A percentile compares a stretch with the other conserved stretches of the same genome.
phyloP scores from a whole-genome alignment of 192 early-diverging fungal genomes.

The Dispira simplex region DNA sequence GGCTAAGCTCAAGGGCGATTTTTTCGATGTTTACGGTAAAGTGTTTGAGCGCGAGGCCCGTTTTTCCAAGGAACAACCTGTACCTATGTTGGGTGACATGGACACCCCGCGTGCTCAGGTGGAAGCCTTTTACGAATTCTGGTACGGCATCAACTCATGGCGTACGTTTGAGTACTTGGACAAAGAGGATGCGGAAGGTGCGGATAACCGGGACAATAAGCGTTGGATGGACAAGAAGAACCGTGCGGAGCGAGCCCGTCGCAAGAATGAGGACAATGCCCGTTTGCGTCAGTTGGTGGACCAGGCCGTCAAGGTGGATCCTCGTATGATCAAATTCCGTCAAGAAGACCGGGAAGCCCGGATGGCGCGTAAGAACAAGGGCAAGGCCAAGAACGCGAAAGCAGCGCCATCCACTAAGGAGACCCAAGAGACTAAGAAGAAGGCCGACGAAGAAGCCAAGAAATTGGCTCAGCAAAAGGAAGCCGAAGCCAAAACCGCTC shows the following conservation, averaged over 20 bases:
- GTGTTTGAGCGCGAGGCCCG: slow-evolving; percentile 81
- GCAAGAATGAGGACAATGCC: slow-evolving; percentile 96
- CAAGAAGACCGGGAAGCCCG: slow-evolving; percentile 81
- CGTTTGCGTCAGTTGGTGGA: slow-evolving; percentile 77
- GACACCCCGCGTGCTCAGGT: slow-evolving; percentile 43
- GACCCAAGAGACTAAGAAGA: slow-evolving; percentile 22
- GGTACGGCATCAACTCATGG: slow-evolving; percentile 90
- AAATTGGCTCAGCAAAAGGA: slow-evolving; percentile 38
- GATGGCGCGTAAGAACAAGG: slow-evolving; percentile 61
- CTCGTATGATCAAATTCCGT: slow-evolving; percentile 79
- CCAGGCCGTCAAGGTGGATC: slow-evolving; percentile 68
- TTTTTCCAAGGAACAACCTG: slow-evolving; percentile 85
- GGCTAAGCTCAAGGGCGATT: slow-evolving; percentile 63
- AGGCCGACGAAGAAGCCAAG: slow-evolving; percentile 35
- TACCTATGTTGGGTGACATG: slow-evolving; percentile 62
- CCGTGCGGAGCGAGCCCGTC: slow-evolving; percentile 72
- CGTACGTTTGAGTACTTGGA: slow-evolving; percentile 95
- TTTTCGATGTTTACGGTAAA: slow-evolving; percentile 58
- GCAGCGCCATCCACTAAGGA: slow-evolving; percentile 24
- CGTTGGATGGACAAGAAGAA: slow-evolving; percentile 93
- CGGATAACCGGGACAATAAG: slow-evolving; percentile 92
- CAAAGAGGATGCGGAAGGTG: slow-evolving; percentile 85
- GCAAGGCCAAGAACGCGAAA: slow-evolving; percentile 58
- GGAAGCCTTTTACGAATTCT: slow-evolving; percentile 74
- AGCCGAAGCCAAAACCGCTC: slow-evolving; percentile 39